A percentile compares a stretch with the other conserved stretches of the same genome.
These are phyloP conservation scores for Diversispora eburnea DNA, from an alignment of 192 early-diverging fungal genomes.

Conservation along the genomic window DNA sequence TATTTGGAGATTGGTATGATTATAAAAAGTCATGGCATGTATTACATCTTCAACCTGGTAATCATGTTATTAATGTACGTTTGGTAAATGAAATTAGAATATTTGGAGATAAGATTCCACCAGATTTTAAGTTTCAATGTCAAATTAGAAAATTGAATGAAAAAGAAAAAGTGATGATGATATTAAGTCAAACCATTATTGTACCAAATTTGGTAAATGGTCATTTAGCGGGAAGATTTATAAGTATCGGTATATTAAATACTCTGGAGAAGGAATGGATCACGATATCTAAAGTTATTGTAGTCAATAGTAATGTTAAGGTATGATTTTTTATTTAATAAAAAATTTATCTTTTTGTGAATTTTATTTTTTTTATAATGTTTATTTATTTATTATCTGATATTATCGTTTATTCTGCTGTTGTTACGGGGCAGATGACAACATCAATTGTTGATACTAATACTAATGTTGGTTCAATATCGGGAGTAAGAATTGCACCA, in stretches of 20 bases:
- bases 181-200: slow-evolving; percentile 13
- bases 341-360: not conserved
- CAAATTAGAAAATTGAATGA: not conserved
- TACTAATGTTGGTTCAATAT: not conserved
- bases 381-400: no score
- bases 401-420: no score
- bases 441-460: not conserved
- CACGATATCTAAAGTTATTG: slow-evolving; percentile 20
- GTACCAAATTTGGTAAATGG: slow-evolving; percentile 33
- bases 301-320: slow-evolving; percentile 13
- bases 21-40: slow-evolving; percentile 49
- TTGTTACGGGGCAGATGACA: not conserved
- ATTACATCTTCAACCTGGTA: slow-evolving; percentile 43
- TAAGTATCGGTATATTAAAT: slow-evolving; percentile 37
- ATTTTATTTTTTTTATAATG: not conserved
- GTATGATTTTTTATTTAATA: not conserved
- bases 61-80: slow-evolving; percentile 46
- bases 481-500: slow-evolving; percentile 11
- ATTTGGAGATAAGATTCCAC: slow-evolving; percentile 53
- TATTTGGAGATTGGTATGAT: slow-evolving; percentile 63
- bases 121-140: slow-evolving; percentile 33
- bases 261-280: slow-evolving; percentile 23
- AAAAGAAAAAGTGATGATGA: slow-evolving; percentile 23
- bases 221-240: slow-evolving; percentile 35
- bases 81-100: slow-evolving; percentile 66